phyloP scores from a whole-genome alignment of 345 rosid species.

The Syzygium aqueum region DNA sequence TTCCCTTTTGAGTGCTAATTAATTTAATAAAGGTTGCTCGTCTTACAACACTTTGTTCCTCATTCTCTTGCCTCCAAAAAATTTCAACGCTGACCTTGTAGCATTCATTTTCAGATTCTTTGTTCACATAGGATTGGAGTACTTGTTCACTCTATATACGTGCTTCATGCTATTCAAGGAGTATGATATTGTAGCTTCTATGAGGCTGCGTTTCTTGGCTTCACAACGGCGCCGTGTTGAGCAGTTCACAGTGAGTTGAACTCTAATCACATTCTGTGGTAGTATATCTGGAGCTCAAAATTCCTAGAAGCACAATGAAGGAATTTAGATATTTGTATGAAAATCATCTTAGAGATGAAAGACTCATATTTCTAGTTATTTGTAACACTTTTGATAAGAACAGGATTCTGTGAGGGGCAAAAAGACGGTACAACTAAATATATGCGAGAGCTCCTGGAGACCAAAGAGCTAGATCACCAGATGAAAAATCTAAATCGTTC shows the following conservation, averaged over 20 bases:
- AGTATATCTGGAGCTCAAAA: neutral
- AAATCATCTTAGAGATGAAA: neutral
- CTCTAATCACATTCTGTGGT: neutral
- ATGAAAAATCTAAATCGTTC: neutral
- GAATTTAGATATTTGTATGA: neutral
- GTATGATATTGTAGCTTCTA: constrained; percentile 56
- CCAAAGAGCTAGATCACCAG: neutral
- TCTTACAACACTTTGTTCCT: neutral
- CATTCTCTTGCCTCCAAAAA: neutral
- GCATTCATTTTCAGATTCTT: constrained; percentile 58
- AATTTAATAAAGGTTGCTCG: neutral
- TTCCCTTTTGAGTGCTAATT: neutral
- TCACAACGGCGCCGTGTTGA: constrained; percentile 69
- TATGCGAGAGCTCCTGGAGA: neutral
- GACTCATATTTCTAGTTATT: neutral
- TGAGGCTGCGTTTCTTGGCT: constrained; percentile 86
- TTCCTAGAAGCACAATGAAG: neutral
- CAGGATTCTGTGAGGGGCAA: neutral
- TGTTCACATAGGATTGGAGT: constrained; percentile 82
- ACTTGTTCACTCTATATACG: constrained; percentile 69
- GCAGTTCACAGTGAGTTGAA: constrained; percentile 84
- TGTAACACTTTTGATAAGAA: neutral
- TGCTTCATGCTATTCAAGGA: constrained; percentile 90
- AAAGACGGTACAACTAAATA: neutral
- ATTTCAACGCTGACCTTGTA: neutral